These are phyloP conservation scores for Rosa persica DNA, from an alignment of 306 rosid species.

Conservation along the genomic window DNA sequence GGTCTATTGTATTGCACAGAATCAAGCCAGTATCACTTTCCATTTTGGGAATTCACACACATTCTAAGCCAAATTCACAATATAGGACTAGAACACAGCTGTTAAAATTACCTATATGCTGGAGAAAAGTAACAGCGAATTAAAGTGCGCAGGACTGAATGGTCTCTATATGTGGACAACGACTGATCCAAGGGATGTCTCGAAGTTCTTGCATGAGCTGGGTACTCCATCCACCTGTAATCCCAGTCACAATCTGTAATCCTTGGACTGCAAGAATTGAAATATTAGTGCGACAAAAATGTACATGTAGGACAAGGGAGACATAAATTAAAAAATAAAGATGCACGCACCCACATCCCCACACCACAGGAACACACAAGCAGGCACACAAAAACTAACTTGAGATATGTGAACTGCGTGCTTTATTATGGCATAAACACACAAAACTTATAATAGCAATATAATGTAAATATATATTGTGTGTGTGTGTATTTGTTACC, in stretches of 20 bases:
- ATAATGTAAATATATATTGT: not conserved
- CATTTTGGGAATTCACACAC: not conserved
- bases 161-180: constrained; percentile 75
- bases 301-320: not conserved
- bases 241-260: constrained; percentile 65
- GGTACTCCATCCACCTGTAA: constrained; percentile 89
- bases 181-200: constrained; percentile 72
- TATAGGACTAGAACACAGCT: not conserved
- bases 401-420: not conserved
- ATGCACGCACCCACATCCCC: not conserved
- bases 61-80: not conserved
- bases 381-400: not conserved
- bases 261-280: constrained; percentile 27
- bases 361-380: not conserved
- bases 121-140: constrained; percentile 93
- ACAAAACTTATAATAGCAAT: not conserved
- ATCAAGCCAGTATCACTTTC: not conserved
- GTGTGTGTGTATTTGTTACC: not conserved
- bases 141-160: constrained; percentile 73
- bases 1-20: not conserved
- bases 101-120: constrained; percentile 57
- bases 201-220: constrained; percentile 49
- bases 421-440: not conserved
- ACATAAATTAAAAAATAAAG: not conserved
- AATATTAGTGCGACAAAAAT: constrained; percentile 10